These are phyloP conservation scores for Hordeum pubiflorum DNA, from an alignment of 202 grass and related monocot genomes.

Conservation along the genomic window DNA sequence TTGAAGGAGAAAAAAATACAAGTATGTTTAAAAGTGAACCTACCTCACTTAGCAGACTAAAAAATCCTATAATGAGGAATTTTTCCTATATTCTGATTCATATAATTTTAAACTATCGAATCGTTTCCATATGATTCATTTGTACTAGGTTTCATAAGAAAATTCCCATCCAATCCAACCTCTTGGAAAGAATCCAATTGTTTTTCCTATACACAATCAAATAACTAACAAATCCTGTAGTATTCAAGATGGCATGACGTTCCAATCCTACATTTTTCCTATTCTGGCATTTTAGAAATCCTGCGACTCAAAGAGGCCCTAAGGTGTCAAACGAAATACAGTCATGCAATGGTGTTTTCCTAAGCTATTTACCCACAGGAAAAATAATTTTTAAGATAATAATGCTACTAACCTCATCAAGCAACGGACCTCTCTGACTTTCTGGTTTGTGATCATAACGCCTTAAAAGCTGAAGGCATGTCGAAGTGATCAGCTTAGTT, in stretches of 20 bases:
- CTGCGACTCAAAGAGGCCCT: too few species aligned
- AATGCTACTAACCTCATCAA: slow-evolving; percentile 73
- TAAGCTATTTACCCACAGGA: neutral
- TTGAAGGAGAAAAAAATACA: neutral
- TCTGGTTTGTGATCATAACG: slow-evolving; percentile 80
- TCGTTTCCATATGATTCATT: too few species aligned
- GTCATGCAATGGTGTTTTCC: neutral
- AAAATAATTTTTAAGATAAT: slow-evolving; percentile 10
- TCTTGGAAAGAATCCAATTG: too few species aligned
- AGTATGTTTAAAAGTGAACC: neutral
- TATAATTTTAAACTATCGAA: too few species aligned
- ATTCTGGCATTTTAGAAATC: too few species aligned
- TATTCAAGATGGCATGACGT: too few species aligned
- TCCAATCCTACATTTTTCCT: too few species aligned
- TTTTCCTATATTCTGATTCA: too few species aligned
- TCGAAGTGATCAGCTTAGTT: slow-evolving; percentile 81
- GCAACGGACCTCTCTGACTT: slow-evolving; percentile 65
- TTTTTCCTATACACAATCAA: too few species aligned
- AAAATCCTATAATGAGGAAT: slow-evolving; percentile 4
- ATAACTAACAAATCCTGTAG: too few species aligned
- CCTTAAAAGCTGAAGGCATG: slow-evolving; percentile 69
- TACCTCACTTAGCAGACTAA: neutral
- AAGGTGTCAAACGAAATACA: neutral
- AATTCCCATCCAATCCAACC: too few species aligned
- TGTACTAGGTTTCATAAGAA: too few species aligned